These are phyloP conservation scores for Gnomoniopsis sp. DNA, from an alignment of 2,329 filamentous ascomycete species.

Conservation along the genomic window DNA sequence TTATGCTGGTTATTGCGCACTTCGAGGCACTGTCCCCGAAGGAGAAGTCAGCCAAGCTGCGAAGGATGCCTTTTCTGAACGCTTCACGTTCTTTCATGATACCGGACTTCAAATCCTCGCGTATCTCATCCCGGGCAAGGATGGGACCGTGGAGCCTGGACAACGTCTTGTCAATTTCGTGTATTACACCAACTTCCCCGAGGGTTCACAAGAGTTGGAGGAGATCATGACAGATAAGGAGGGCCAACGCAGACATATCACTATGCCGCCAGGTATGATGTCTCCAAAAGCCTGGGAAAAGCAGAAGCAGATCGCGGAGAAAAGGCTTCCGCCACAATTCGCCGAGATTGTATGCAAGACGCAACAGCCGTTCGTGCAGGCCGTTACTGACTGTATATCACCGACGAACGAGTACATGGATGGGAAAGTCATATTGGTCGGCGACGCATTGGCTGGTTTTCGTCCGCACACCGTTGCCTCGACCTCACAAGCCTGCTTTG, in stretches of 20 bases:
- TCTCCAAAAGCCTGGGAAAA: conserved; percentile 30
- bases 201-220: conserved; percentile 27
- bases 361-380: conserved; percentile 37
- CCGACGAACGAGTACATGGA: conserved; percentile 31
- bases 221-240: conserved; percentile 33
- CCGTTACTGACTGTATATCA: conserved; percentile 36
- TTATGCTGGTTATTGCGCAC: conserved; percentile 39
- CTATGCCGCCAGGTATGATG: conserved; percentile 34
- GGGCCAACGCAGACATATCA: conserved; percentile 30
- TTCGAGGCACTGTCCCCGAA: conserved; percentile 39
- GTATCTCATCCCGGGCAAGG: conserved; percentile 38
- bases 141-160: conserved; percentile 35
- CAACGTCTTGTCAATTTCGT: conserved; percentile 42
- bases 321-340: conserved; percentile 35
- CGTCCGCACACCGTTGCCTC: conserved; percentile 41
- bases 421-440: conserved; percentile 38
- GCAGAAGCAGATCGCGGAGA: conserved; percentile 29
- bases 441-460: conserved; percentile 42
- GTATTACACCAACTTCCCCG: conserved; percentile 41
- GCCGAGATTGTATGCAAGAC: conserved; percentile 38
- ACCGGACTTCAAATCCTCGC: conserved; percentile 36
- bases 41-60: conserved; percentile 31
- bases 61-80: conserved; percentile 30
- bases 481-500: conserved; percentile 33
- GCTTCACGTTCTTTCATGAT: conserved; percentile 38